Conservation (phyloP, 2,329 filamentous ascomycete genomes). For the Trichoderma sp. region DNA sequence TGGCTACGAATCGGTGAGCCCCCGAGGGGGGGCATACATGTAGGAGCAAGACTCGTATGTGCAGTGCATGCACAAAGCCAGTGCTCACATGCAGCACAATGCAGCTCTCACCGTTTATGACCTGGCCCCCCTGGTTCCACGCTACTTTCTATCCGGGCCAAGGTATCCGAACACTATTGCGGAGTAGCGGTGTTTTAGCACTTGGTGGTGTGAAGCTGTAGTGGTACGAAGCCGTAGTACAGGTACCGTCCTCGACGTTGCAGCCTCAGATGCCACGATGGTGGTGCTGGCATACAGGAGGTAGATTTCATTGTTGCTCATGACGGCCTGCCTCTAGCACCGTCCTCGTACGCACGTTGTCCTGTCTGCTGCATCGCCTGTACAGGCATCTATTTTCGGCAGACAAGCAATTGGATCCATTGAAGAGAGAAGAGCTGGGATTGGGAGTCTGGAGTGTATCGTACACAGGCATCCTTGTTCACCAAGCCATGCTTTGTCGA, state of each 20-base stretch:
- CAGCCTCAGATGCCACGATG: background rate
- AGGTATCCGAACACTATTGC: background rate
- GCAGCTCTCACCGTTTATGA: slow-evolving; percentile 11
- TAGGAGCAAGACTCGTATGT: background rate
- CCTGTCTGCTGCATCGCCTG: background rate
- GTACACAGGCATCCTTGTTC: background rate
- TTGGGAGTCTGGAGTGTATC: background rate
- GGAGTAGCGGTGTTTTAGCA: slow-evolving; percentile 5
- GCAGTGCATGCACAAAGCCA: slow-evolving; percentile 10
- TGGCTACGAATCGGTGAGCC: slow-evolving; percentile 1
- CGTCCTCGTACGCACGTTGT: background rate
- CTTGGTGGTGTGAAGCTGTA: background rate
- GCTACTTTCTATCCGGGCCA: slow-evolving; percentile 18
- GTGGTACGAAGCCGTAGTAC: background rate
- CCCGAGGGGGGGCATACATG: background rate
- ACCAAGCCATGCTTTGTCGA: background rate
- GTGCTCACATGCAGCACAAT: slow-evolving; percentile 6
- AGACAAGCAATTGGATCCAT: background rate
- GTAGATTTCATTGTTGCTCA: background rate
- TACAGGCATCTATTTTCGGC: background rate
- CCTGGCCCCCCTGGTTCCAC: background rate
- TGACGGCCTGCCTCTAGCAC: background rate
- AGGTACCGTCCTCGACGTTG: background rate
- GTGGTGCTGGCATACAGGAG: background rate
- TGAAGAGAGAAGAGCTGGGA: background rate